Evolutionary conservation across 495 filamentous ascomycete genomes (phyloP), one percentile per base, ranked within the genome.

Genomic region (Aspergillus leporis): DNA sequence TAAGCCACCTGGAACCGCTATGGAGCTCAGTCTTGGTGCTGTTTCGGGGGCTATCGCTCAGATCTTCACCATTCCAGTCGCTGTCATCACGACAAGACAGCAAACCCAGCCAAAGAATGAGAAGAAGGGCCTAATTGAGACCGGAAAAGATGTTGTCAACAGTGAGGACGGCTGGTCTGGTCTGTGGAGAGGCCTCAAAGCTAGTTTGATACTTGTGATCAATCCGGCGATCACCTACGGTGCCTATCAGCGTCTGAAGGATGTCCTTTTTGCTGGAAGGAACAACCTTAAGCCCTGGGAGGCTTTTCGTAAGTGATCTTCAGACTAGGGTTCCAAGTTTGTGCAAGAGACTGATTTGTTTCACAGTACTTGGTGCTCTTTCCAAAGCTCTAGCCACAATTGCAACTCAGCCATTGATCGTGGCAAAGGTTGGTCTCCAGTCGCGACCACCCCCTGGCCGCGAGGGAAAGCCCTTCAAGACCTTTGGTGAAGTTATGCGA

Each of bases 141-240:
- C 94, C 10, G 94, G 87, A 10, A 84, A 79, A 52, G 95, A 99
- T 70, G 91, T 99, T 18, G 80, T 97, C 31, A 74, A 92, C 40
- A 87, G 91, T 62, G 93, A 97, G 64, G 95, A 99, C 76, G 94
- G 94, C 23, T 86, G 88, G 73, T 81, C 81, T 45, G 94, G 94
- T 5, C 80, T 99, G 31, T 99, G 94, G 94, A 85, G 94, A 70
- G 94, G 94, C 0, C 70, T 99, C 59, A 98, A 97, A 77, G 94
- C 95, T 36, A 97, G 93, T 71, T 83, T 99, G 74, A 94, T 99
- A 21, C 78, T 99, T 53, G 95, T 99, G 5, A 86, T 97, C 56
- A 99, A 99, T 69, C 94, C 94, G 34, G 90, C 92, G 12, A 99
- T 99, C 74, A 99, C 94, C 31, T 99, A 99, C 64, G 94, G 94